Percentiles rank a stretch among this genome's conserved stretches.
Conservation (phyloP, 2,329 filamentous ascomycete species). For the Teratosphaeria nubilosa region DNA sequence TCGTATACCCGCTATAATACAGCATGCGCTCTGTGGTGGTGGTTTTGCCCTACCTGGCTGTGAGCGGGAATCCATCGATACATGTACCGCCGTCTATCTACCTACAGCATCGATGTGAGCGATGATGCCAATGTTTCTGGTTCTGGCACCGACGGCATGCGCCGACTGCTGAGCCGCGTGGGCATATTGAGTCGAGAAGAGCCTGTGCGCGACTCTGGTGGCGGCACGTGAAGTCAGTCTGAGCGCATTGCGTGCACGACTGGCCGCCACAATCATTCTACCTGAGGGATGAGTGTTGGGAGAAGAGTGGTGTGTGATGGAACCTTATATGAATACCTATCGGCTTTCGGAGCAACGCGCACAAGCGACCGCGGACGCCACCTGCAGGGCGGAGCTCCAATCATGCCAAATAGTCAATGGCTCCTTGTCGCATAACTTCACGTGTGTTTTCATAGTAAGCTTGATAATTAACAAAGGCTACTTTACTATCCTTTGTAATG, state of each 20-base stretch:
- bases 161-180: conserved; percentile 1
- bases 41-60: conserved; percentile 64
- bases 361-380: no score
- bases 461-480: no score
- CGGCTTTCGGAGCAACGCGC: no score
- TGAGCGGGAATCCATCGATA: background rate
- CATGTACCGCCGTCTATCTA: conserved; percentile 6
- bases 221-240: background rate
- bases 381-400: no score
- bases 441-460: no score
- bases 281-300: no score
- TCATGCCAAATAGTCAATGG: no score
- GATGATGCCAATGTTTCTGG: conserved; percentile 95
- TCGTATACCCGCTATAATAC: conserved; percentile 84
- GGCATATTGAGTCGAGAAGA: conserved; percentile 4
- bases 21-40: conserved; percentile 99
- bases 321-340: no score
- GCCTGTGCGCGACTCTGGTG: background rate
- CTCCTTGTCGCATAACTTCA: no score
- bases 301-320: no score
- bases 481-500: no score
- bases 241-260: background rate
- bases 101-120: conserved; percentile 86
- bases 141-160: conserved; percentile 30
- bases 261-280: background rate